phyloP scores from a whole-genome alignment of 768 basidiomycete genomes.

The Collybia mongolica region DNA sequence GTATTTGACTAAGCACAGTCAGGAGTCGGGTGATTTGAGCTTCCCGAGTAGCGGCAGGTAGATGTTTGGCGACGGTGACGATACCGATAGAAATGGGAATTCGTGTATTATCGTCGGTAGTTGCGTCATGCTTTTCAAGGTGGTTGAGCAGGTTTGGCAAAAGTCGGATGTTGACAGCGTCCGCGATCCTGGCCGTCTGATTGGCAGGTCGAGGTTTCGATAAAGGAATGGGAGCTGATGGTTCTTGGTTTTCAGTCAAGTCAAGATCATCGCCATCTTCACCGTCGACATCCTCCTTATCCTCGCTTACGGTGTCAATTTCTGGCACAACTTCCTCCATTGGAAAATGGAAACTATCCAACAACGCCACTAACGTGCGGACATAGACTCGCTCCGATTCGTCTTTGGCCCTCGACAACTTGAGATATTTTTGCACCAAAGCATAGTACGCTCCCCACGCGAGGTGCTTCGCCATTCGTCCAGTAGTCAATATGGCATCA shows the following conservation, averaged over 20 bases:
- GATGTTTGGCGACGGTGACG: conserved; percentile 76
- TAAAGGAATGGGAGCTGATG: neutral
- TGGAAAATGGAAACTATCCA: conserved; percentile 91
- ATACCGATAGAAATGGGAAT: conserved; percentile 90
- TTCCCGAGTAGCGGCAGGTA: conserved; percentile 63
- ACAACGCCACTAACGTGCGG: conserved; percentile 77
- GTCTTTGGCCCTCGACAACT: conserved; percentile 64
- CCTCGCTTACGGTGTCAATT: conserved; percentile 26
- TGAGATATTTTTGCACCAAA: conserved; percentile 80
- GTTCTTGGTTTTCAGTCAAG: conserved; percentile 2
- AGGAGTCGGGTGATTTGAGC: conserved; percentile 74
- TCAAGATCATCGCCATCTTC: conserved; percentile 10
- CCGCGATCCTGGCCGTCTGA: conserved; percentile 50
- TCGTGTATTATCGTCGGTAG: conserved; percentile 80
- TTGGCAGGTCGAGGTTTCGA: conserved; percentile 1
- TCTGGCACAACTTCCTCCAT: conserved; percentile 59
- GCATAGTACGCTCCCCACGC: conserved; percentile 83
- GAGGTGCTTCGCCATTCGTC: conserved; percentile 73
- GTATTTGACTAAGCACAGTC: conserved; percentile 83
- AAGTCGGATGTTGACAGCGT: conserved; percentile 73
- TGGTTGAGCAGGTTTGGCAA: conserved; percentile 79
- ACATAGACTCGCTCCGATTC: conserved; percentile 77
- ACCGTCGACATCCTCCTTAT: conserved; percentile 29
- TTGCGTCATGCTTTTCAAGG: conserved; percentile 76
- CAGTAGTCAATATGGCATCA: conserved; percentile 81